These are phyloP conservation scores for Xylariaceae sp. DNA, from an alignment of 2,329 filamentous ascomycete species.

Conservation along the genomic window DNA sequence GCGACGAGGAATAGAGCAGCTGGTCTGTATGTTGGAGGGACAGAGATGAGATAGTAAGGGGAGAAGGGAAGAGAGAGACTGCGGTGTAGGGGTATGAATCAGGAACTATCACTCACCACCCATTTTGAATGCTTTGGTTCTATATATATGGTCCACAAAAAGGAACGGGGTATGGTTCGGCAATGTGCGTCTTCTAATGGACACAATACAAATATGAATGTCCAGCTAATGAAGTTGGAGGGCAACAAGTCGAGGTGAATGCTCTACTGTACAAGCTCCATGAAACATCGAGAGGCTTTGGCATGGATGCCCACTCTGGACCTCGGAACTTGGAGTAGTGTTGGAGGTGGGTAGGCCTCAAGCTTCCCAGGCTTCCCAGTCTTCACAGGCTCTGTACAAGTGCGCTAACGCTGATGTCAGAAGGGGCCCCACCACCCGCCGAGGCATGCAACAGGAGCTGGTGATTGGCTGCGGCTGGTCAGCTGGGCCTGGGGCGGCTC, in stretches of 20 bases:
- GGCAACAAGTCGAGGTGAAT: neutral
- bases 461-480: conserved; percentile 7
- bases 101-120: conserved; percentile 20
- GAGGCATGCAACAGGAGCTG: conserved; percentile 6
- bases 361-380: too few relatives aligned
- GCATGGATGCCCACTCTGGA: conserved; percentile 3
- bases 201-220: neutral
- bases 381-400: too few relatives aligned
- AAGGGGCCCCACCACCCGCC: conserved; percentile 10
- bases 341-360: neutral
- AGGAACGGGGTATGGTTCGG: conserved; percentile 1
- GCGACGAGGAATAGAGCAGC: neutral
- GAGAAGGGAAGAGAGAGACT: neutral
- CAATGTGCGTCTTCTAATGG: neutral
- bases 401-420: conserved; percentile 19
- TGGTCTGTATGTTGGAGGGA: conserved; percentile 1
- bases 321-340: conserved; percentile 13
- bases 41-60: neutral
- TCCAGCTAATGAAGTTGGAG: neutral
- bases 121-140: conserved; percentile 18
- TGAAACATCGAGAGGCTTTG: neutral
- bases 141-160: conserved; percentile 8
- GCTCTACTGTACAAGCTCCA: neutral
- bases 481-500: neutral
- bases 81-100: neutral